Conservation (phyloP, 352 stramenopile species). For the Phytophthora sojae region DNA sequence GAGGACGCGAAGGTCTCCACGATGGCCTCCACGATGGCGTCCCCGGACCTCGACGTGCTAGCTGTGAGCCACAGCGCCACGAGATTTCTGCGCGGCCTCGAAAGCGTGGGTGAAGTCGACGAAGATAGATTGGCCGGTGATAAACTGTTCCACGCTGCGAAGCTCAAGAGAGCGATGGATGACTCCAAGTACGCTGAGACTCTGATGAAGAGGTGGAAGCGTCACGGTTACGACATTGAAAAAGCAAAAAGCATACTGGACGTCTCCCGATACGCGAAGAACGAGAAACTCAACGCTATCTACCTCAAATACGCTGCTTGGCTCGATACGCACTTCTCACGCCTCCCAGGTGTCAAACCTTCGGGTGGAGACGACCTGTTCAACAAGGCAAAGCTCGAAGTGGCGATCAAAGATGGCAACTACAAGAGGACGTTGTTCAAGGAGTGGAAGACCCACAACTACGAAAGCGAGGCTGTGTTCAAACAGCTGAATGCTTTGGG, state of each 20-base stretch:
- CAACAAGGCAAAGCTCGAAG: background rate
- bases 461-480: background rate
- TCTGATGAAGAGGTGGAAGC: slow-evolving; percentile 17
- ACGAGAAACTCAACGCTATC: background rate
- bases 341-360: background rate
- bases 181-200: slow-evolving; percentile 14
- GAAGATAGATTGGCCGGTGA: slow-evolving; percentile 1
- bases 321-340: background rate
- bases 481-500: background rate
- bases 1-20: background rate
- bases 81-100: background rate
- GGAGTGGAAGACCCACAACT: background rate
- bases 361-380: background rate
- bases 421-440: background rate
- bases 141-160: slow-evolving; percentile 12
- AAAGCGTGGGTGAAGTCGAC: background rate
- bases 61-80: background rate
- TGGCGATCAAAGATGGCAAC: background rate
- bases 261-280: background rate
- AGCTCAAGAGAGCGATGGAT: slow-evolving; percentile 3
- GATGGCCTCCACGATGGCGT: background rate
- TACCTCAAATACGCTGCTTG: background rate
- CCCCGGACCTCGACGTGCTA: background rate
- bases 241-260: background rate
- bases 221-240: background rate